Conservation (phyloP, 495 filamentous ascomycete genomes). For the Massariosphaeria phaeospora region DNA sequence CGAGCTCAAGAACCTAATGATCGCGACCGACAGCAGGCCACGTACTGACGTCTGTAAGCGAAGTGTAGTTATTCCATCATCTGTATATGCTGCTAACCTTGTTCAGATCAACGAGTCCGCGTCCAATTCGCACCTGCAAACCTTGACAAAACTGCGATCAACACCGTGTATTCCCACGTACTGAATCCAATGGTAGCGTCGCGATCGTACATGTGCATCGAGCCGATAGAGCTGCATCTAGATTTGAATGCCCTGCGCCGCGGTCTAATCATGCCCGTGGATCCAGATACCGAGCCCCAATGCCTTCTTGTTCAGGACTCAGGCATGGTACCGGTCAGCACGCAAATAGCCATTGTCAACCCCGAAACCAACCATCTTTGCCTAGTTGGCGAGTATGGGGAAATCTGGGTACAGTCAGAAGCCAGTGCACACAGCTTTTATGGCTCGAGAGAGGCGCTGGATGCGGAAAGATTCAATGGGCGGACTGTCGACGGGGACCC, state of each 20-base stretch:
- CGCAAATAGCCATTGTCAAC: slow-evolving; percentile 96
- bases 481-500: slow-evolving; percentile 85
- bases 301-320: slow-evolving; percentile 88
- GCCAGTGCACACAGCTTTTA: slow-evolving; percentile 91
- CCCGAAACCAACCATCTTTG: slow-evolving; percentile 89
- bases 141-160: slow-evolving; percentile 91
- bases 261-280: slow-evolving; percentile 78
- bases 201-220: slow-evolving; percentile 97
- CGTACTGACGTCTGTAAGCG: slow-evolving; percentile 80
- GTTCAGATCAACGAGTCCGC: slow-evolving; percentile 73
- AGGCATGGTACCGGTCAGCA: slow-evolving; percentile 97
- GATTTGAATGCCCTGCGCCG: slow-evolving; percentile 78
- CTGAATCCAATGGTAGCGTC: slow-evolving; percentile 97
- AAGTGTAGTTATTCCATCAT: slow-evolving; percentile 7
- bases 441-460: slow-evolving; percentile 82
- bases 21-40: slow-evolving; percentile 80
- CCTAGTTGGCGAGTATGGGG: slow-evolving; percentile 90
- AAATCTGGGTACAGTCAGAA: slow-evolving; percentile 98
- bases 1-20: slow-evolving; percentile 98
- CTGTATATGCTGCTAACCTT: slow-evolving; percentile 1
- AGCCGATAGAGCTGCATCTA: slow-evolving; percentile 91
- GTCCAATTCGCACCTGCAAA: slow-evolving; percentile 83
- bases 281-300: slow-evolving; percentile 74
- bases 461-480: slow-evolving; percentile 84
- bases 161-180: slow-evolving; percentile 95